A percentile compares a stretch with the other conserved stretches of the same genome.
Evolutionary conservation across 2,329 filamentous ascomycete species (phyloP).

Genomic region (Aureobasidium sp.): DNA sequence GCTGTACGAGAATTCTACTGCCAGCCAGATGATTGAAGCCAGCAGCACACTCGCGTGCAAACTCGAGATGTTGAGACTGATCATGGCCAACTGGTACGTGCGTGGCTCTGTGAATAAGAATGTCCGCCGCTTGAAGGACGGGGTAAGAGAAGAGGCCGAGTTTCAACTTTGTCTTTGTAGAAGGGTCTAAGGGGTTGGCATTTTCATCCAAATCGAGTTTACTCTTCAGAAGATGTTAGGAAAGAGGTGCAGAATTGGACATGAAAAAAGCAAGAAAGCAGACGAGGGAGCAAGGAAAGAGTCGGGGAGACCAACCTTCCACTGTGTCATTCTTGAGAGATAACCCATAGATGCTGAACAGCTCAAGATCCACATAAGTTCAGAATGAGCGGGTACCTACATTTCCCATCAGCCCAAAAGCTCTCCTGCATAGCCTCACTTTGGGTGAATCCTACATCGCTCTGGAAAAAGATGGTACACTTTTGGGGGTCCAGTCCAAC

Average conservation of each 20-base stretch:
- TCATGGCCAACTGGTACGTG: conserved; percentile 97
- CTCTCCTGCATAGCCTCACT: neutral
- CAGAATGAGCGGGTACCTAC: conserved; percentile 68
- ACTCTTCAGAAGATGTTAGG: conserved; percentile 36
- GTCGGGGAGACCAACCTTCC: conserved; percentile 85
- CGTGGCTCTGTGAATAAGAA: conserved; percentile 64
- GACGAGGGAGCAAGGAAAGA: too few relatives aligned
- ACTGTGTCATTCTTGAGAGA: conserved; percentile 97
- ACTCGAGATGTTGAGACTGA: conserved; percentile 88
- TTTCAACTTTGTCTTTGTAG: conserved; percentile 55
- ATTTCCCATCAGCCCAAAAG: neutral
- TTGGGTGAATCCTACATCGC: conserved; percentile 43
- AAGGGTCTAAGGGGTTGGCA: conserved; percentile 46
- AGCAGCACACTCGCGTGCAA: conserved; percentile 74
- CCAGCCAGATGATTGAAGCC: conserved; percentile 77
- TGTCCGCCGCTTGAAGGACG: conserved; percentile 50
- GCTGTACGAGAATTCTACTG: conserved; percentile 49
- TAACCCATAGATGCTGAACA: conserved; percentile 89
- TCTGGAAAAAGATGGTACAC: conserved; percentile 76
- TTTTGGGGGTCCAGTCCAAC: conserved; percentile 73
- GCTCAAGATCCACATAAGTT: conserved; percentile 95
- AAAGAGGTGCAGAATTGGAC: neutral
- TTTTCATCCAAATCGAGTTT: conserved; percentile 61
- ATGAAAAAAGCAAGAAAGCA: too few relatives aligned
- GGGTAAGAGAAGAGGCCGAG: conserved; percentile 93